Evolutionary conservation across 441 rosid species (phyloP).

Genomic region (Lepidium campestre): DNA sequence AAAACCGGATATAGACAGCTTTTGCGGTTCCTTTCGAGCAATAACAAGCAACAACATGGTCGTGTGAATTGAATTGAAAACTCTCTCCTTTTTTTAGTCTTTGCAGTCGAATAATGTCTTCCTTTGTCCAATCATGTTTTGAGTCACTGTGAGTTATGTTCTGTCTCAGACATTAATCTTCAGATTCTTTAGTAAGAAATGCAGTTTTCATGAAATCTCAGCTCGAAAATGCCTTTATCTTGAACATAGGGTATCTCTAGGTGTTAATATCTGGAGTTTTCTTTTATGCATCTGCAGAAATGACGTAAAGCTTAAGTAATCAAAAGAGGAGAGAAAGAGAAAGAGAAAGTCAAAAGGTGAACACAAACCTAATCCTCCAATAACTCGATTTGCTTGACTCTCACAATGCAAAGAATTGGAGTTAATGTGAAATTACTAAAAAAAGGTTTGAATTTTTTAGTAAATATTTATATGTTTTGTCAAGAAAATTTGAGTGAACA

Average conservation of each 20-base stretch:
- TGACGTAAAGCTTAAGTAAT: conserved; percentile 21
- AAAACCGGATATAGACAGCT: conserved; percentile 64
- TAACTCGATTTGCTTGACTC: conserved; percentile 23
- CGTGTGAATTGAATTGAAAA: conserved; percentile 18
- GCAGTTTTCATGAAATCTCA: neutral
- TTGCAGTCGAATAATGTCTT: conserved; percentile 2
- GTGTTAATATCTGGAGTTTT: neutral
- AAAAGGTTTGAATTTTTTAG: neutral
- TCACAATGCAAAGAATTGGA: neutral
- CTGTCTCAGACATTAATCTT: neutral
- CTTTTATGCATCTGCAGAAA: conserved; percentile 3
- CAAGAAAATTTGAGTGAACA: neutral
- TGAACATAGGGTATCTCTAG: neutral
- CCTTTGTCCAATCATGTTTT: neutral
- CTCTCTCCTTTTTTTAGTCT: neutral
- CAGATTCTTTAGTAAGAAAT: neutral
- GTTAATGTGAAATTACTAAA: conserved; percentile 15
- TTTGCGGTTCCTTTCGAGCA: conserved; percentile 37
- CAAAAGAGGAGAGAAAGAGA: neutral
- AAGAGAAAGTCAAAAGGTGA: conserved; percentile 23
- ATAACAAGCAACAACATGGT: conserved; percentile 31
- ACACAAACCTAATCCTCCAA: conserved; percentile 33
- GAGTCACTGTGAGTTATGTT: conserved; percentile 2
- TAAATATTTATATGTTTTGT: neutral
- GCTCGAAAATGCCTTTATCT: neutral